phyloP scores from a whole-genome alignment of 2,329 filamentous ascomycete genomes.

The Pleomassaria siparia region DNA sequence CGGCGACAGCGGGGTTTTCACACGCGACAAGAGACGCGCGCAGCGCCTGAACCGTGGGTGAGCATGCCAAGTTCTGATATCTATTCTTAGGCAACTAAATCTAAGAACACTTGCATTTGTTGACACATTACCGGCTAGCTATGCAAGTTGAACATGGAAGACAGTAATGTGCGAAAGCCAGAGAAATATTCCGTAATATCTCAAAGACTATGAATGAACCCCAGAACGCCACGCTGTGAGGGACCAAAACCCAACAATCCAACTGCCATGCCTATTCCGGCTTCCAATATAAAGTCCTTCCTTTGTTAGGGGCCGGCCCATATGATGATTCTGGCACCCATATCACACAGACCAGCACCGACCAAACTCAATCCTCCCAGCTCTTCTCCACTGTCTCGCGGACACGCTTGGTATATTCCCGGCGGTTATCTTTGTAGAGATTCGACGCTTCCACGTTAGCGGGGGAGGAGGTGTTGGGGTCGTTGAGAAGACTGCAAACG shows the following conservation, averaged over 20 bases:
- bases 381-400: constrained; percentile 98
- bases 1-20: background rate
- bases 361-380: constrained; percentile 75
- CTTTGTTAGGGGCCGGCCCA: background rate
- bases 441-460: constrained; percentile 98
- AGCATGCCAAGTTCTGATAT: background rate
- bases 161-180: background rate
- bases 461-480: constrained; percentile 96
- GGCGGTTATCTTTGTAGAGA: constrained; percentile 95
- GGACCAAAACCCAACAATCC: constrained; percentile 1
- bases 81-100: background rate
- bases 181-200: background rate
- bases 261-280: background rate
- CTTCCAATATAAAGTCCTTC: constrained; percentile 4
- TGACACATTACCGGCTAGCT: background rate
- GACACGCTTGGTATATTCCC: constrained; percentile 94
- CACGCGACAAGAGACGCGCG: background rate
- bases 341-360: background rate
- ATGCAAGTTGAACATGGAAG: constrained; percentile 1
- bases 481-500: constrained; percentile 77
- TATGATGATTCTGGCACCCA: background rate
- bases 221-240: constrained; percentile 17
- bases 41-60: background rate
- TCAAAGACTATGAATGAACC: background rate
- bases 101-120: background rate